Evolutionary conservation across 768 basidiomycete genomes (phyloP).

Genomic region (Mycena chlorophos): DNA sequence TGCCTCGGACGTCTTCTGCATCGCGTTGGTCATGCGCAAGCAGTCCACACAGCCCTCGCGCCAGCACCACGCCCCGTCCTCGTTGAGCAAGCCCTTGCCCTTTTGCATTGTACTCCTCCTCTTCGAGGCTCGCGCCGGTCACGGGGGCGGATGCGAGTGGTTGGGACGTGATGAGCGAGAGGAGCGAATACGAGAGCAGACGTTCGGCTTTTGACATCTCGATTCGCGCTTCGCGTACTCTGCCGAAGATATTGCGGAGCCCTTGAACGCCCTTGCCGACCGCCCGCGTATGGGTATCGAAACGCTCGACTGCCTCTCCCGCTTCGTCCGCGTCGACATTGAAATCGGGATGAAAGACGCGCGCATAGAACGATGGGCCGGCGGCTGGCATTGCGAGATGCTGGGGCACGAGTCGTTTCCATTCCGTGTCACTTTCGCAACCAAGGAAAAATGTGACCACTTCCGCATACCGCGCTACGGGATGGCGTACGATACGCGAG

Average conservation of each 20-base stretch:
- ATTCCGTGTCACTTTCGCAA: conserved; percentile 78
- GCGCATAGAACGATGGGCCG: conserved; percentile 76
- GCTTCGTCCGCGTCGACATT: conserved; percentile 80
- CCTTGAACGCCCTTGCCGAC: conserved; percentile 70
- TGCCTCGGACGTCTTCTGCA: conserved; percentile 74
- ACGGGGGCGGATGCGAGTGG: conserved; percentile 52
- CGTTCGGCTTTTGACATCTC: conserved; percentile 81
- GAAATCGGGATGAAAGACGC: conserved; percentile 82
- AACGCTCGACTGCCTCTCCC: conserved; percentile 53
- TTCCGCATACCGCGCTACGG: conserved; percentile 75
- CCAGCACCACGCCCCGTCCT: conserved; percentile 87
- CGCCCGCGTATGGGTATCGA: conserved; percentile 64
- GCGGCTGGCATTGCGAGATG: conserved; percentile 62
- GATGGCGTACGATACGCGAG: conserved; percentile 67
- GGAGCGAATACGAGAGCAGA: conserved; percentile 67
- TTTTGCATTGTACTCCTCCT: conserved; percentile 40
- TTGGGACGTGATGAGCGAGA: conserved; percentile 75
- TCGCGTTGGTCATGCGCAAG: conserved; percentile 72
- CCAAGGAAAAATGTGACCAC: conserved; percentile 78
- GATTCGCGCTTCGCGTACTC: conserved; percentile 63
- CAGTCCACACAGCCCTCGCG: conserved; percentile 77
- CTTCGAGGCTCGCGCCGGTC: conserved; percentile 50
- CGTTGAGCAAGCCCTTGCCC: conserved; percentile 63
- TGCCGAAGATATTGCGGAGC: conserved; percentile 61
- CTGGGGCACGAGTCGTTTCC: conserved; percentile 62